phyloP scores from a whole-genome alignment of 495 filamentous ascomycete genomes.

The Filosporella fistucella region DNA sequence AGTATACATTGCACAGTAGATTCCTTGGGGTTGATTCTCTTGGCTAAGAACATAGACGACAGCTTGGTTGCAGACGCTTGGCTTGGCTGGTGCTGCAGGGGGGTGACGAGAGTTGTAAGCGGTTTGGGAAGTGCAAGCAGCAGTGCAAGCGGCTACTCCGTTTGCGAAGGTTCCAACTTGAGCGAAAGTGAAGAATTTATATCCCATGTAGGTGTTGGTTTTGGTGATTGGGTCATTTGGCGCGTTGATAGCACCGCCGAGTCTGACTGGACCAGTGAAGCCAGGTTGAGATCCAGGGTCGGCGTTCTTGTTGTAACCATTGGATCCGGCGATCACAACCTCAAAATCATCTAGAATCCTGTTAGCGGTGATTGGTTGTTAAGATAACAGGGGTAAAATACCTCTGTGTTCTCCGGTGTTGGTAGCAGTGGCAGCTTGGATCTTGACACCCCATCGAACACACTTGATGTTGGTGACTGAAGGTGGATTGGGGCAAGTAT shows the following conservation, averaged over 20 bases:
- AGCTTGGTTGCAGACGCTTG: constrained; percentile 17
- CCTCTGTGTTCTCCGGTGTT: constrained; percentile 34
- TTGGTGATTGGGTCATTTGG: constrained; percentile 14
- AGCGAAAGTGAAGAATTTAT: constrained; percentile 15
- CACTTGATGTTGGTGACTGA: constrained; percentile 50
- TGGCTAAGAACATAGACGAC: constrained; percentile 13
- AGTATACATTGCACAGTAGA: constrained; percentile 19
- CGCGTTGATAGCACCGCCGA: constrained; percentile 21
- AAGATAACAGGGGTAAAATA: constrained; percentile 22
- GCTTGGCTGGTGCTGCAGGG: constrained; percentile 3
- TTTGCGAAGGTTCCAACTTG: not conserved
- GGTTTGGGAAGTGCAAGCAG: constrained; percentile 13
- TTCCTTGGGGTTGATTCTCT: constrained; percentile 9
- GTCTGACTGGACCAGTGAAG: constrained; percentile 10
- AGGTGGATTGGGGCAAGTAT: constrained; percentile 36
- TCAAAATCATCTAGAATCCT: constrained; percentile 5
- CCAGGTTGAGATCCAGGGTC: constrained; percentile 5
- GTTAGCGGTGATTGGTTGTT: not conserved
- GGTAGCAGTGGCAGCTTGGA: constrained; percentile 27
- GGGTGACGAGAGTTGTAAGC: constrained; percentile 19
- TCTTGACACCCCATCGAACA: constrained; percentile 39
- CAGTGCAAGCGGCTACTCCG: constrained; percentile 10
- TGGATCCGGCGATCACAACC: constrained; percentile 18
- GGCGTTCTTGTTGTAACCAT: constrained; percentile 19
- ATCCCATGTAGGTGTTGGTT: constrained; percentile 21